Base-by-base conservation (phyloP, 1,139 yeast genomes). In the Nakaseomyces glabratus region DNA sequence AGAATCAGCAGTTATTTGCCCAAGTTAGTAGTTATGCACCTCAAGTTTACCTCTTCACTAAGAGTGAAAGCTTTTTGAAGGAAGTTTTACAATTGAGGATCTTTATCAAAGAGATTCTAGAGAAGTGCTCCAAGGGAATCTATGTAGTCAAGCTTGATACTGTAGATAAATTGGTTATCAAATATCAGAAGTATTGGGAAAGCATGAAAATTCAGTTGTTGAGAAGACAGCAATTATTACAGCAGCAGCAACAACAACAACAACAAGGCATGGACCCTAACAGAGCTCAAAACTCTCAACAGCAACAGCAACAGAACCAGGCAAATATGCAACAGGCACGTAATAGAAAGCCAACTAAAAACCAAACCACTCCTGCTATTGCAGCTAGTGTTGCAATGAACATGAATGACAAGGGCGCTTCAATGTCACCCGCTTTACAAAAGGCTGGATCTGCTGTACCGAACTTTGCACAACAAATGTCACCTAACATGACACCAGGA, bases 1-100 rank as follows among this genome's bases (percentile, higher is more conserved):
- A 66, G 34, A 70, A 78, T 35, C 69, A 76, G 22, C 84, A 76
- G 43, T 70, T 78, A 44, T 76, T 75, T 55, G 66, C 76, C 31
- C 70, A 77, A 45, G 81, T 81, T 15, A 93, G 84, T 52, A 77
- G 77, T 42, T 67, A 84, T 33, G 75, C 82, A 33, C 85, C 93
- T 29, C 76, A 82, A 52, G 82, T 82, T 48, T 84, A 71, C 51
- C 71, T 79, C 40, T 65, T 84, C 38, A 79, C 93, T 1, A 73
- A 78, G 47, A 82, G 80, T 52, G 70, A 68, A 31, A 84, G 76
- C 37, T 88, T 84, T 4, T 80, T 94, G 1, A 75, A 75, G 49
- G 71, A 82, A 43, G 69, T 85, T 43, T 67, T 85, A 39, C 86
- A 80, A 51, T 75, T 81, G 69, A 77, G 81, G 55, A 67, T 73